Base-by-base conservation (phyloP, 2,329 filamentous ascomycete species). In the Samsoniella hepiali region DNA sequence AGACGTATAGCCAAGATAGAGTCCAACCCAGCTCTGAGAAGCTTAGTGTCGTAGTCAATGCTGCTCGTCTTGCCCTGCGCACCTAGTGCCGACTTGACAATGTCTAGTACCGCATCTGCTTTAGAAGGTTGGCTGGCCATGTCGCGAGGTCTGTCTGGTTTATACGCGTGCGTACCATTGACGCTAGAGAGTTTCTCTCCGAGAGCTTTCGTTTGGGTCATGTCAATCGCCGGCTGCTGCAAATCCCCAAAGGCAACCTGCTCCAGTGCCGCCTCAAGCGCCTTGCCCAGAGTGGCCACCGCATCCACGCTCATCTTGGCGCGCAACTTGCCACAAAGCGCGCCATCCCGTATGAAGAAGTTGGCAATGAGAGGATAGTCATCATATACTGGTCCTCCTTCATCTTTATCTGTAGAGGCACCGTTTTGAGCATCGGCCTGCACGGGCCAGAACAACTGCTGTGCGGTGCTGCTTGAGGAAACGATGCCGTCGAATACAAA, bases 291-390 rank as follows among this genome's bases (percentile, higher is more conserved):
- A 5, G 6, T 8, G 0, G 61, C 40, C 13, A 56, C 60, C 8
- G 51, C 45, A 9, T 40, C 47, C 15, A 50, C 38, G 7, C 36
- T 38, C 34, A 66, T 44, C 36, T 67, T 70, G n/a, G 67, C 64
- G n/a, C 69, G 58, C 31, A 70, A 51, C 22, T 62, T 62, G 29
- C 68, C 67, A 38, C 65, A 63, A 11, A 70, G 65, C 5, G 40
- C 44, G 34, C 62, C 63, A 40, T 68, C 50, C 9, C 67, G 63
- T 53, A 70, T 68, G 8, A 58, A 66, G 62, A 68, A 70, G 61
- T 67, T 70, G 44, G 65, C 64, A 38, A 70, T 70, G 9, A 70
- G 32, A n/a, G 68, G 65, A 27, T 70, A 70, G 29, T 70, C 69
- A 47, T 70, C 69, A 53, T 68, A 70, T 3, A 57, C 63, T 8